Percentiles rank a stretch among this genome's conserved stretches.
These are phyloP conservation scores for Starmerella sp. DNA, from an alignment of 805 yeast genomes.

Conservation along the genomic window DNA sequence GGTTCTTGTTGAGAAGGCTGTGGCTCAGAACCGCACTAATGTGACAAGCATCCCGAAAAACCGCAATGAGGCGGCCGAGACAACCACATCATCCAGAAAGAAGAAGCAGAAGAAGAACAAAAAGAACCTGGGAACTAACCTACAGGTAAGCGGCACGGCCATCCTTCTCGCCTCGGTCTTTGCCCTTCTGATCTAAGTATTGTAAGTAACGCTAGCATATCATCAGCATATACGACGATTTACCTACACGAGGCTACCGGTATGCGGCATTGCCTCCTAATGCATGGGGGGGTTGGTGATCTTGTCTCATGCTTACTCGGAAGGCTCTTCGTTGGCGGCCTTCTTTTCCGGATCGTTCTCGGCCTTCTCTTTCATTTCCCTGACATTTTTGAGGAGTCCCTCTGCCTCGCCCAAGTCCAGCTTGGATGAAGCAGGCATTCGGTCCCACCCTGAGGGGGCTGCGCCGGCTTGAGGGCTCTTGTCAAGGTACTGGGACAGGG, in stretches of 20 bases:
- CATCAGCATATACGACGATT: too few relatives aligned
- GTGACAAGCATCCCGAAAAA: not conserved
- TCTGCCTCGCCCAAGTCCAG: not conserved
- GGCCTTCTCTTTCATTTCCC: not conserved
- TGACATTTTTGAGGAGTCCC: not conserved
- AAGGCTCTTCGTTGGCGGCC: not conserved
- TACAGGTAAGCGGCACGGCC: not conserved
- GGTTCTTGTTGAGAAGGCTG: not conserved
- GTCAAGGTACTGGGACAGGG: constrained; percentile 12
- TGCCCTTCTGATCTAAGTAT: not conserved
- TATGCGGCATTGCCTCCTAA: not conserved
- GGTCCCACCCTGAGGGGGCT: constrained; percentile 1
- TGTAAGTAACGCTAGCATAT: not conserved
- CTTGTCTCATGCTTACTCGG: not conserved
- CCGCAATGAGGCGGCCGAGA: not conserved
- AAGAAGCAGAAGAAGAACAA: not conserved
- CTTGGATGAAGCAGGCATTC: constrained; percentile 1
- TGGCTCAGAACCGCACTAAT: not conserved
- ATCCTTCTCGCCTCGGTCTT: not conserved
- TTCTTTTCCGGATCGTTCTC: not conserved
- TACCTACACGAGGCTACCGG: too few relatives aligned
- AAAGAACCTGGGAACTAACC: not conserved
- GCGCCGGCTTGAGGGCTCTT: constrained; percentile 8
- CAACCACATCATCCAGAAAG: not conserved
- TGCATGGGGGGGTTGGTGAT: not conserved